Base-by-base conservation (phyloP, 2,329 filamentous ascomycete species). In the Fusarium brevicatenulatum region DNA sequence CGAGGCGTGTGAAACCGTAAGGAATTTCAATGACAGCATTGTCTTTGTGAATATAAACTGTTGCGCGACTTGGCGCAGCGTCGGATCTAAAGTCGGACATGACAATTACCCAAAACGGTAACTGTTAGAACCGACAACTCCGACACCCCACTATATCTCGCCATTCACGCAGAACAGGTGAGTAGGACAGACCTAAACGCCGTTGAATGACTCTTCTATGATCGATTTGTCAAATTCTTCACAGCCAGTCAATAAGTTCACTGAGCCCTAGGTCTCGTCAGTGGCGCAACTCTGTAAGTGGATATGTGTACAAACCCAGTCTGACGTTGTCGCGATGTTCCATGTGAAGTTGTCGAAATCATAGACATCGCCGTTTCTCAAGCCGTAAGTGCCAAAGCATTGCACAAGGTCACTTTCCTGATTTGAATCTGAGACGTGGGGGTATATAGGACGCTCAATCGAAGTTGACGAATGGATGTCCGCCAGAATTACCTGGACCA, bases 31-130 rank as follows among this genome's bases (percentile, higher is more conserved):
- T 53, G 4, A 9, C 2, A 37, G 7, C 5, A 37, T 37, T 5
- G 10, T 7, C 3, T 25, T 16, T 1, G 4, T 16, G 16, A 4
- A 21, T 19, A 23, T 7, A 18, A 10, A 28, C 6, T 13, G 19
- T 13, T 23, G 25, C 6, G 7, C 4, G 21, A 23, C 36, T 32
- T 23, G 21, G 12, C 9, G 10, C 19, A 37, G 15, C 18, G 4
- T 53, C 53, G 28, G 44, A 11, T 12, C 5, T 39, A 23, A 25
- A 5, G 5, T 43, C 61, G 71, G 72, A 67, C 7, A 39, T 60
- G 44, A 15, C 4, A 10, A 18, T 69, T 74, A 16, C 72, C 68
- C 2, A 72, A 72, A 62, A 10, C 5, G 30, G 68, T 18, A 74
- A 74, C 25, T 3, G 7, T 60, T 36, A 61, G 10, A 23, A 34